Conservation (phyloP, 192 early-diverging fungal species). For the Diversispora eburnea region DNA sequence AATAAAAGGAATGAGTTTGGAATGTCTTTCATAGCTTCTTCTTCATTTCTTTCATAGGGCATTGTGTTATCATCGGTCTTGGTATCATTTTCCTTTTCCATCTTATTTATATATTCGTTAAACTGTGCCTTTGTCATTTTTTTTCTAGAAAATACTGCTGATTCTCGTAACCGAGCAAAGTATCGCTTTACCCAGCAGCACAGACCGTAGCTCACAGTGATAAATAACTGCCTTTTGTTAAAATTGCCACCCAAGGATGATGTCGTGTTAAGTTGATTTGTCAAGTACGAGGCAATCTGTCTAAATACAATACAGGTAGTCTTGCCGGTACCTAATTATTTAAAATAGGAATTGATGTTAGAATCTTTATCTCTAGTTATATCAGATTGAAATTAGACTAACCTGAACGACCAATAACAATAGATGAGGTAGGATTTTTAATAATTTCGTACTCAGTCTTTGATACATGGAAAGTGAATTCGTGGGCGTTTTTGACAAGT, state of each 20-base stretch:
- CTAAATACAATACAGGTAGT: constrained; percentile 23
- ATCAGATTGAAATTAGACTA: not conserved
- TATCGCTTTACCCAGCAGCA: constrained; percentile 8
- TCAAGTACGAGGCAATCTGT: constrained; percentile 14
- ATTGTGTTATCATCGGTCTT: not conserved
- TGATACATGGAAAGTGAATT: constrained; percentile 17
- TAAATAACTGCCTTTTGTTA: constrained; percentile 17
- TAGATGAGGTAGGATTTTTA: constrained; percentile 9
- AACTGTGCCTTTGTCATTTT: constrained; percentile 10
- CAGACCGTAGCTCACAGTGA: not conserved
- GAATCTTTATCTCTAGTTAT: not conserved
- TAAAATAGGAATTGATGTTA: not conserved
- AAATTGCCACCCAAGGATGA: not conserved
- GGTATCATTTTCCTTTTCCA: not conserved
- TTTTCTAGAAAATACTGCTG: constrained; percentile 3
- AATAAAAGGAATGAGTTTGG: constrained; percentile 21
- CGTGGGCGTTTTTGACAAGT: not conserved
- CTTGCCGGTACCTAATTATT: constrained; percentile 12
- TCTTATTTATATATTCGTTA: not conserved
- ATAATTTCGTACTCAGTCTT: constrained; percentile 16
- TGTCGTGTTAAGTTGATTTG: not conserved
- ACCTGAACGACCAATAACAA: constrained; percentile 21
- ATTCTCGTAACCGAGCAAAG: constrained; percentile 2
- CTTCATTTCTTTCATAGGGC: not conserved
- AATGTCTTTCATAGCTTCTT: not conserved